These are phyloP conservation scores for Starmerella lactis-condensi DNA, from an alignment of 805 yeast species.

Conservation along the genomic window DNA sequence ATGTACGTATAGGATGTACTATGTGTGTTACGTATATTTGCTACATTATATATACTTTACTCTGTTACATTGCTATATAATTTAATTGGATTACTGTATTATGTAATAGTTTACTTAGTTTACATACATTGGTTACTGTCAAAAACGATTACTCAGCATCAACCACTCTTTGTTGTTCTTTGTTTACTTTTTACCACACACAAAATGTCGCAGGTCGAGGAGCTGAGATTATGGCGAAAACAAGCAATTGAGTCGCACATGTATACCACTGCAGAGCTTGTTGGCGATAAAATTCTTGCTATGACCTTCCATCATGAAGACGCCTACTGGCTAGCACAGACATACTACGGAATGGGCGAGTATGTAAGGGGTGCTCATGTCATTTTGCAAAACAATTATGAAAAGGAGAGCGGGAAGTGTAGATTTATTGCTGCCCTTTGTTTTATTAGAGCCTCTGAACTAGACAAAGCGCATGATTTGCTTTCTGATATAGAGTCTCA, in stretches of 20 bases:
- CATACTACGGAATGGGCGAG: slow-evolving; percentile 55
- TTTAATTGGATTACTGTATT: too few relatives aligned
- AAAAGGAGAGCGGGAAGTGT: slow-evolving; percentile 39
- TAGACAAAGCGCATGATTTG: slow-evolving; percentile 78
- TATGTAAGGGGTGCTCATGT: slow-evolving; percentile 63
- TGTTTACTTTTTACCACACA: background rate
- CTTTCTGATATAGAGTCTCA: too few relatives aligned
- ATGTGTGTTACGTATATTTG: too few relatives aligned
- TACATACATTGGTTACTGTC: background rate
- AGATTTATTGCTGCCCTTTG: slow-evolving; percentile 65
- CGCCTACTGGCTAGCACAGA: slow-evolving; percentile 93
- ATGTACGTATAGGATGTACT: too few relatives aligned
- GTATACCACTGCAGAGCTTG: slow-evolving; percentile 69
- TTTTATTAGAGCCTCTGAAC: slow-evolving; percentile 26
- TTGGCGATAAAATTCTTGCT: slow-evolving; percentile 77
- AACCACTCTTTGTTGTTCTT: too few relatives aligned
- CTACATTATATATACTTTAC: too few relatives aligned
- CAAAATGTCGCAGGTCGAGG: slow-evolving; percentile 52
- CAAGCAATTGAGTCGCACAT: slow-evolving; percentile 88
- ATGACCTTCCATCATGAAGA: slow-evolving; percentile 76
- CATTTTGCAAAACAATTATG: slow-evolving; percentile 33
- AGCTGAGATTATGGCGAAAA: slow-evolving; percentile 76
- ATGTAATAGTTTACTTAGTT: background rate
- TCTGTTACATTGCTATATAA: too few relatives aligned
- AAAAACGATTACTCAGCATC: background rate